Base-by-base conservation (phyloP, 2,329 filamentous ascomycete species). In the Dactylella cylindrospora region DNA sequence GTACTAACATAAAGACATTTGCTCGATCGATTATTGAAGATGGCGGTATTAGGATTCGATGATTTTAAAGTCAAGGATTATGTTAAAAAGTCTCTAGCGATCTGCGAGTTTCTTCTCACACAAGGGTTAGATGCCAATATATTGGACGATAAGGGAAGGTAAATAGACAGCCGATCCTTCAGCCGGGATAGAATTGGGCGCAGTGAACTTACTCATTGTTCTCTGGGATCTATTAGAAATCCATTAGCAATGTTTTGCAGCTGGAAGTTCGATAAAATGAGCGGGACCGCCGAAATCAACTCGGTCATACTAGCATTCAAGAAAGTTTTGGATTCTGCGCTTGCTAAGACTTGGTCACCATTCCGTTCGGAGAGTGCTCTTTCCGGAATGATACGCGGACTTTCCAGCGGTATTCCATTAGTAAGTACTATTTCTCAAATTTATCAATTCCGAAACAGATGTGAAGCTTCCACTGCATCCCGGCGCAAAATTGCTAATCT, bases 41-140 rank as follows among this genome's bases (percentile, higher is more conserved):
- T n/a, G n/a, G n/a, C n/a, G n/a, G n/a, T n/a, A n/a, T n/a, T n/a
- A n/a, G n/a, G n/a, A 15, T 41, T 13, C 8, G 13, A 22, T 13
- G 12, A 40, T 3, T 10, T 3, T 22, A 43, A 20, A 8, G 5
- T 2, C 19, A 12, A 51, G n/a, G 3, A 40, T 8, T 13, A 25
- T n/a, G 23, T 17, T 3, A 20, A 13, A 19, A 40, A 28, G 10
- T 47, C 35, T 13, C 28, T 62, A n/a, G 10, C 5, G 12, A 17
- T 53, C 6, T 53, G 55, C 29, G 19, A 49, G 19, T 62, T 62
- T n/a, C 31, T 62, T 4, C 15, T 62, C 2, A 6, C 26, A 5
- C 55, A 62, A 10, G 55, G 55, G 2, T 36, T 49, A 9, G 55
- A 62, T 28, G 22, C 47, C 2, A 62, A 62, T 13, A 3, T 38